Percentiles rank a stretch among this genome's conserved stretches.
Evolutionary conservation across 2,329 filamentous ascomycete species (phyloP).

Genomic region (Penicillium verrucosum): DNA sequence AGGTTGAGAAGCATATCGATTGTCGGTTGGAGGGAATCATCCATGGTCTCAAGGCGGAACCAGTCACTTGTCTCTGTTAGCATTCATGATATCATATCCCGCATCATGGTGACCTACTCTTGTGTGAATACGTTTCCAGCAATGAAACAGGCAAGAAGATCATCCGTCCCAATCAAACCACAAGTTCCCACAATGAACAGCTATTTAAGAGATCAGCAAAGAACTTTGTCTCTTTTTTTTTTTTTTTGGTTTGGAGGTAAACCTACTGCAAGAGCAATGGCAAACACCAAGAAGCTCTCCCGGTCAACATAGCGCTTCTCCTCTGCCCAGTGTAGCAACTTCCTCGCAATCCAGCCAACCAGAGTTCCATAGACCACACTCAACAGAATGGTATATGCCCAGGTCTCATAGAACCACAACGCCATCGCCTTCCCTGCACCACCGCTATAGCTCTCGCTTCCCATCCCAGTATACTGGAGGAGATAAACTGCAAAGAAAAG

Average conservation of each 20-base stretch:
- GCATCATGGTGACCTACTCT: conserved; percentile 53
- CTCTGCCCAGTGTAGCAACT: conserved; percentile 80
- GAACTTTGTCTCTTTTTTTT: neutral
- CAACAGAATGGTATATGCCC: conserved; percentile 76
- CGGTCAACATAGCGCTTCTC: conserved; percentile 76
- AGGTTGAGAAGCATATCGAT: conserved; percentile 94
- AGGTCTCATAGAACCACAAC: conserved; percentile 80
- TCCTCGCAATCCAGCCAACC: conserved; percentile 78
- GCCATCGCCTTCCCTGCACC: conserved; percentile 67
- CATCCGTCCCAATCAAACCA: conserved; percentile 81
- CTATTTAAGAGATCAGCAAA: conserved; percentile 27
- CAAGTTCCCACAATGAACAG: conserved; percentile 85
- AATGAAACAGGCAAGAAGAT: conserved; percentile 88
- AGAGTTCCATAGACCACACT: conserved; percentile 72
- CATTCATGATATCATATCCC: neutral
- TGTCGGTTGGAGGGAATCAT: conserved; percentile 90
- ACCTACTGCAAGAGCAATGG: conserved; percentile 71
- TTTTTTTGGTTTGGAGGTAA: neutral
- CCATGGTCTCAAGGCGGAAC: conserved; percentile 84
- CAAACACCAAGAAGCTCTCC: conserved; percentile 84
- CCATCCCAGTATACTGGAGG: conserved; percentile 68
- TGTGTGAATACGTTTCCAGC: conserved; percentile 88
- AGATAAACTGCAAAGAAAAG: conserved; percentile 80
- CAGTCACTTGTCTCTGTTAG: conserved; percentile 61
- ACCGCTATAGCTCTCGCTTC: conserved; percentile 54